phyloP scores from a whole-genome alignment of 2,329 filamentous ascomycete species.

The Penicillium sp. region DNA sequence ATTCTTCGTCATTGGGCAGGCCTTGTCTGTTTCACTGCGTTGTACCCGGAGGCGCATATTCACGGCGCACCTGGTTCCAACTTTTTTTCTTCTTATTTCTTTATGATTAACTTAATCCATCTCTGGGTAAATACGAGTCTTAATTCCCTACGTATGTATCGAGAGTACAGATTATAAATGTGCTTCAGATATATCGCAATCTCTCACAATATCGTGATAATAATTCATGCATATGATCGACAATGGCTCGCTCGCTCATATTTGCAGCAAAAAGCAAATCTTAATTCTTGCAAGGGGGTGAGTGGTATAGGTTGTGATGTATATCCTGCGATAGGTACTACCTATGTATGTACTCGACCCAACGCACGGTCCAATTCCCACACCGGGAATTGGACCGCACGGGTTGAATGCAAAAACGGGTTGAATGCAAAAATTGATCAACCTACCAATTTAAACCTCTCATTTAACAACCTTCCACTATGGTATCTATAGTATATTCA shows the following conservation, averaged over 20 bases:
- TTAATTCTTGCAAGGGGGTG: not conserved
- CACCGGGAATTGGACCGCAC: too few species aligned
- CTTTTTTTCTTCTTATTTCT: slow-evolving; percentile 3
- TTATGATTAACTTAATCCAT: slow-evolving; percentile 16
- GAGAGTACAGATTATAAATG: not conserved
- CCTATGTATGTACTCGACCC: not conserved
- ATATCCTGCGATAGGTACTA: not conserved
- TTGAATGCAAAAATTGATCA: too few species aligned
- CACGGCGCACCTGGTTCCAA: slow-evolving; percentile 14
- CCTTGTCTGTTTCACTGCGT: slow-evolving; percentile 1
- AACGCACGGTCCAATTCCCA: too few species aligned
- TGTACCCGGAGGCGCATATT: slow-evolving; percentile 14
- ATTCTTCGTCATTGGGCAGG: slow-evolving; percentile 11
- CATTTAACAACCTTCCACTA: too few species aligned
- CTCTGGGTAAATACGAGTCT: slow-evolving; percentile 13
- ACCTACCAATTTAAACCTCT: too few species aligned
- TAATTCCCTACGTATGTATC: not conserved
- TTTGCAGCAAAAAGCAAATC: not conserved
- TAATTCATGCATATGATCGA: not conserved
- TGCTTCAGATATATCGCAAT: not conserved
- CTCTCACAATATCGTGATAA: not conserved
- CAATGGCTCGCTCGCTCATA: not conserved
- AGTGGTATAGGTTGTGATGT: not conserved
- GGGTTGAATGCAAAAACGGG: too few species aligned
- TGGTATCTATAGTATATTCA: too few species aligned